phyloP scores from a whole-genome alignment of 140 eudicot genomes.

The Flaveria floridana region DNA sequence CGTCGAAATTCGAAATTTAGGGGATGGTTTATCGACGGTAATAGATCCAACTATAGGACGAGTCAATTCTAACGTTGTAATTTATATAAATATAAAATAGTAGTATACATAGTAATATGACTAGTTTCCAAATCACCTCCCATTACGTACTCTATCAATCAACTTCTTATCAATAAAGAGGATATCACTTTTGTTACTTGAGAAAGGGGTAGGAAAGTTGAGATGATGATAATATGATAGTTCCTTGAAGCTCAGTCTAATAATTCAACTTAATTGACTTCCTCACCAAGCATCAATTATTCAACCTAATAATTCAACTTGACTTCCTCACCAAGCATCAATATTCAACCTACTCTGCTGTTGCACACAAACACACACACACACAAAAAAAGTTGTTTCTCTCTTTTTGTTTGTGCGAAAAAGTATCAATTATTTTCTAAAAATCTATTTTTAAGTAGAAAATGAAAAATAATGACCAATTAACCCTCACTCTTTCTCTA shows the following conservation, averaged over 20 bases:
- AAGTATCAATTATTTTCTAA: neutral
- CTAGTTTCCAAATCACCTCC: slow-evolving; percentile 4
- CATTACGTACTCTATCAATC: neutral
- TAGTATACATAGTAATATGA: neutral
- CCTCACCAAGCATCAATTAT: too few species aligned
- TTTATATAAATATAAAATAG: neutral
- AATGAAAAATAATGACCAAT: neutral
- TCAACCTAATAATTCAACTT: neutral
- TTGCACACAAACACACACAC: neutral
- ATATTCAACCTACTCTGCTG: neutral
- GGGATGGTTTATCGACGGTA: too few species aligned
- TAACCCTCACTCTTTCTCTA: slow-evolving; percentile 4
- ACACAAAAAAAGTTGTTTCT: neutral
- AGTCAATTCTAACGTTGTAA: neutral
- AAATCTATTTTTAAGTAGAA: neutral
- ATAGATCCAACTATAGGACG: too few species aligned
- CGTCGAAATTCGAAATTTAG: too few species aligned
- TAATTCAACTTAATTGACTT: too few species aligned
- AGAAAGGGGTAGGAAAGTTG: slow-evolving; percentile 33
- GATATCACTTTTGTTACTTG: slow-evolving; percentile 9
- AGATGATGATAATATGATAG: neutral
- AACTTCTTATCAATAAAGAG: neutral
- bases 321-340: too few species aligned
- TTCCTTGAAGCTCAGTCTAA: slow-evolving; percentile 24
- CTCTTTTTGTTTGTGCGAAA: neutral